Conservation (phyloP, 805 yeast species). For the Yamadazyma insecticola region DNA sequence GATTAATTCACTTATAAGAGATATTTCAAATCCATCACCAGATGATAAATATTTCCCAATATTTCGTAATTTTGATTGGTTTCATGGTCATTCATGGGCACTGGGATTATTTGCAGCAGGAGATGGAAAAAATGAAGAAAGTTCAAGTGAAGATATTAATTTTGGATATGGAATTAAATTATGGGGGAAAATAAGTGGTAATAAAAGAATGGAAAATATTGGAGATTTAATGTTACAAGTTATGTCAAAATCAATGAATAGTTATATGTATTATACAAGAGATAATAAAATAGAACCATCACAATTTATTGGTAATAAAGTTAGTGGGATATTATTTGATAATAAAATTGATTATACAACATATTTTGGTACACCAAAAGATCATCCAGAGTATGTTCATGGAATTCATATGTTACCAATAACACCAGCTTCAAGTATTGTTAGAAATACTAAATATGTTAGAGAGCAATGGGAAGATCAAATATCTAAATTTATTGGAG, state of each 20-base stretch:
- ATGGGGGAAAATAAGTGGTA: constrained; percentile 58
- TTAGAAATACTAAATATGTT: constrained; percentile 50
- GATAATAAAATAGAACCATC: constrained; percentile 53
- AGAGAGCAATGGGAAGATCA: constrained; percentile 58
- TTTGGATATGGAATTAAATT: constrained; percentile 62
- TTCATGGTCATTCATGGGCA: constrained; percentile 73
- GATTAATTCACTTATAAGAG: constrained; percentile 58
- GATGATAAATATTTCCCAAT: constrained; percentile 59
- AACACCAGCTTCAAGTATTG: constrained; percentile 58
- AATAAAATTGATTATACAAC: constrained; percentile 69
- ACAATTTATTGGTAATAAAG: constrained; percentile 52
- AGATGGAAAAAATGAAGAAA: constrained; percentile 73
- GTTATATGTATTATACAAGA: constrained; percentile 47
- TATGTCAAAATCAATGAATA: constrained; percentile 45
- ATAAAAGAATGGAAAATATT: constrained; percentile 40
- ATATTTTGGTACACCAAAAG: constrained; percentile 57
- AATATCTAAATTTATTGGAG: constrained; percentile 38
- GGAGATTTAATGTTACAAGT: constrained; percentile 53
- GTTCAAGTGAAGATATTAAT: constrained; percentile 68
- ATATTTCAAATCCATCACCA: constrained; percentile 57
- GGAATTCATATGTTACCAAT: constrained; percentile 75
- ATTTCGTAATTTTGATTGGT: constrained; percentile 69
- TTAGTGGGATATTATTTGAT: constrained; percentile 67
- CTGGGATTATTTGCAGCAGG: constrained; percentile 62
- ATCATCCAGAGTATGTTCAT: constrained; percentile 56